These are phyloP conservation scores for Houttuynia cordata DNA, from an alignment of 164 flowering plant species.

Conservation along the genomic window DNA sequence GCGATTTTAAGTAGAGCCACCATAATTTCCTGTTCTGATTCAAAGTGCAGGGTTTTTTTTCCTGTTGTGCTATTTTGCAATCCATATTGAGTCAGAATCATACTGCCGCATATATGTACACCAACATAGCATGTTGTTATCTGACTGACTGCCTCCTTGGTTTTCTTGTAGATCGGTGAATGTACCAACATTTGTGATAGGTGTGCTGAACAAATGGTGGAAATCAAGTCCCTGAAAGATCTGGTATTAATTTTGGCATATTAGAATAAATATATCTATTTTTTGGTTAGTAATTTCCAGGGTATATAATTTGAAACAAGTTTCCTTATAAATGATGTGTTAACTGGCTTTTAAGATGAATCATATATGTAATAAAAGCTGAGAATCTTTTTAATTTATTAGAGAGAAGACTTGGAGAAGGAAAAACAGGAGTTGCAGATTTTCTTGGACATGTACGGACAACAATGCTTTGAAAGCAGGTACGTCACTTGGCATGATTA, in stretches of 20 bases:
- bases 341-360: too few relatives aligned
- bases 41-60: background rate
- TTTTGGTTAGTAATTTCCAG: too few relatives aligned
- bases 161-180: slow-evolving; percentile 47
- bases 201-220: slow-evolving; percentile 45
- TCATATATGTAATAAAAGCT: background rate
- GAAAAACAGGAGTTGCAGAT: slow-evolving; percentile 60
- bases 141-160: slow-evolving; percentile 6
- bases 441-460: slow-evolving; percentile 72
- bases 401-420: slow-evolving; percentile 73
- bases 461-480: slow-evolving; percentile 66
- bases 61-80: too few relatives aligned
- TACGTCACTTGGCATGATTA: slow-evolving; percentile 2
- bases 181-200: slow-evolving; percentile 35
- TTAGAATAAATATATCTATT: too few relatives aligned
- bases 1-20: background rate
- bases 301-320: too few relatives aligned
- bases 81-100: too few relatives aligned
- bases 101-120: background rate
- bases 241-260: slow-evolving; percentile 27
- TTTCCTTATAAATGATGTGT: too few relatives aligned
- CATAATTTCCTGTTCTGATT: too few relatives aligned
- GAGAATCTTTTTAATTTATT: slow-evolving; percentile 13
- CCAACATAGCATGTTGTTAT: slow-evolving; percentile 1
- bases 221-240: slow-evolving; percentile 62